phyloP scores from a whole-genome alignment of 371 early-diverging fungal species.

The Mortierella sp. region DNA sequence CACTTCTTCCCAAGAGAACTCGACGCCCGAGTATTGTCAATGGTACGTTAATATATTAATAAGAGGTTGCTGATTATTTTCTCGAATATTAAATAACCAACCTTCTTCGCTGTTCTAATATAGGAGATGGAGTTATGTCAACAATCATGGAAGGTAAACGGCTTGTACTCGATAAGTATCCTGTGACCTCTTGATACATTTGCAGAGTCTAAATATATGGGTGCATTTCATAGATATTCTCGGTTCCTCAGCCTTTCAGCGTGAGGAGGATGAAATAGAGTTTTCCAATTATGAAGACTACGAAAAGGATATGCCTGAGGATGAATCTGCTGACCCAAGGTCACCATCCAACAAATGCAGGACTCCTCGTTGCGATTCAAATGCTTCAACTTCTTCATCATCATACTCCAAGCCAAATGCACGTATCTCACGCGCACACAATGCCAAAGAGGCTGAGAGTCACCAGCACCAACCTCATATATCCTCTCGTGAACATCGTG shows the following conservation, averaged over 20 bases:
- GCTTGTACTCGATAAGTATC: background rate
- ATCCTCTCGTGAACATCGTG: no score
- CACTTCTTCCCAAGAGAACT: background rate
- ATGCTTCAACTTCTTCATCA: no score
- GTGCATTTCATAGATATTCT: constrained; percentile 16
- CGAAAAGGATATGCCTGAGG: constrained; percentile 7
- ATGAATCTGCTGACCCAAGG: background rate
- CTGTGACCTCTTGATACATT: background rate
- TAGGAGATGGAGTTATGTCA: background rate
- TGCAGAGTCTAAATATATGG: no score
- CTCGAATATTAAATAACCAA: background rate
- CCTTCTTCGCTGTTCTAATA: background rate
- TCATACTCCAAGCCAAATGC: no score
- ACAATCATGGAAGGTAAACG: background rate
- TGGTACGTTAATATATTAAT: no score
- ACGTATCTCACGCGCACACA: no score
- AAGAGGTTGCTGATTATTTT: background rate
- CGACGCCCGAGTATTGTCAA: background rate
- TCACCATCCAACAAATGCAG: background rate
- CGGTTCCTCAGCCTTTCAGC: constrained; percentile 17
- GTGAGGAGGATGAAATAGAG: constrained; percentile 22
- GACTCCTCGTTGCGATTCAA: no score
- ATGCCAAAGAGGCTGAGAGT: no score
- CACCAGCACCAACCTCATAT: no score
- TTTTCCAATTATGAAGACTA: constrained; percentile 27